Conservation (phyloP, 768 basidiomycete species). For the Hortiboletus flavorubellus region DNA sequence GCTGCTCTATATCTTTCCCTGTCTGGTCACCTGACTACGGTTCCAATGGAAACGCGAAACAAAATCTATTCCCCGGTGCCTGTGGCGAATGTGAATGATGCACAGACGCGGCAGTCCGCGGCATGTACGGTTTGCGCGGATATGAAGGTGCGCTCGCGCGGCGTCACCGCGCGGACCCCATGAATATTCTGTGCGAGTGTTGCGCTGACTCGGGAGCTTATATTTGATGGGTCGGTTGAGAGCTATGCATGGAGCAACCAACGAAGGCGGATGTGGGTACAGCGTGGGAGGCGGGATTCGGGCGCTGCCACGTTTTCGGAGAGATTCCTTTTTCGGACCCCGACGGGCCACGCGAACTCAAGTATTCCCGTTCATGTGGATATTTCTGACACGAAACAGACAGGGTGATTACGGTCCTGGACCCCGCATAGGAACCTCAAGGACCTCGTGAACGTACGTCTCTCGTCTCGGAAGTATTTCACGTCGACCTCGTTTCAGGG, state of each 20-base stretch:
- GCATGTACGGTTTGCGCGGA: conserved; percentile 26
- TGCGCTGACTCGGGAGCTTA: not conserved
- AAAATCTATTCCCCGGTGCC: conserved; percentile 27
- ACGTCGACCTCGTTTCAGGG: conserved; percentile 28
- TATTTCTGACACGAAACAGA: conserved; percentile 7
- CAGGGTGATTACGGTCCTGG: not conserved
- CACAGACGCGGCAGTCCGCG: conserved; percentile 24
- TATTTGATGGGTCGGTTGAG: conserved; percentile 1
- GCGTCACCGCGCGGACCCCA: conserved; percentile 12
- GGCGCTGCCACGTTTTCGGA: conserved; percentile 1
- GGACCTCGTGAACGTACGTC: conserved; percentile 9
- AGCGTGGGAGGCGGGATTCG: not conserved
- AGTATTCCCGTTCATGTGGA: not conserved
- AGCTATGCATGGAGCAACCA: conserved; percentile 8
- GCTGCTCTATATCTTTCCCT: conserved; percentile 3
- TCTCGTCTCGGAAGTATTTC: conserved; percentile 9
- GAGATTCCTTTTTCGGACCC: conserved; percentile 4
- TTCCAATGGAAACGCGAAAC: conserved; percentile 24
- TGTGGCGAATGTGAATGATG: conserved; percentile 27
- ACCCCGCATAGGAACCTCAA: conserved; percentile 7
- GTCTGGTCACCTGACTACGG: conserved; percentile 16
- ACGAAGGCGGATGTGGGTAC: not conserved
- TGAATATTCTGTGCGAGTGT: not conserved
- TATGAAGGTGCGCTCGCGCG: conserved; percentile 24
- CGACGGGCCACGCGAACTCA: not conserved